These are phyloP conservation scores for Pseudocercospora cruenta DNA, from an alignment of 2,329 filamentous ascomycete genomes.

Conservation along the genomic window DNA sequence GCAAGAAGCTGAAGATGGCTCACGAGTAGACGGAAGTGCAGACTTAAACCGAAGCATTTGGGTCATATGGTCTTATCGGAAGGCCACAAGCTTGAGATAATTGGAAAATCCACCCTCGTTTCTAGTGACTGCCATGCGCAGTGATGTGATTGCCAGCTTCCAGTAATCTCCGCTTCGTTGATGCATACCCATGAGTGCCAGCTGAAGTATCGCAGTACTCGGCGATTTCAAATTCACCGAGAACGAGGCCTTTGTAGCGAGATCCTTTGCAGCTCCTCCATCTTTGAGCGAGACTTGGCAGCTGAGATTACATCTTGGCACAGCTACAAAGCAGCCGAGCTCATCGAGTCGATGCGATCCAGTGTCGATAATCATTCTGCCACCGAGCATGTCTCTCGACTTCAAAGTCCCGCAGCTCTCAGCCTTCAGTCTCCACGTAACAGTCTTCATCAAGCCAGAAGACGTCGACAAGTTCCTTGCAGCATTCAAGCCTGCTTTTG, in stretches of 20 bases:
- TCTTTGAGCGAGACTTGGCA: neutral
- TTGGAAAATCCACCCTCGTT: too few relatives aligned
- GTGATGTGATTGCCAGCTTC: neutral
- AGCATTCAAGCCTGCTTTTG: constrained; percentile 26
- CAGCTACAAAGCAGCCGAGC: too few relatives aligned
- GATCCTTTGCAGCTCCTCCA: neutral
- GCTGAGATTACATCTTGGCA: too few relatives aligned
- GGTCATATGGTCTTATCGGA: too few relatives aligned
- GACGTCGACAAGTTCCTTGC: constrained; percentile 20
- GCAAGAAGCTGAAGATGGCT: too few relatives aligned
- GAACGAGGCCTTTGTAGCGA: neutral
- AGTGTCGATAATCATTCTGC: neutral
- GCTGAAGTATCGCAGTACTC: neutral
- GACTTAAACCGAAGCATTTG: too few relatives aligned
- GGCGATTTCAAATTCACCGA: neutral
- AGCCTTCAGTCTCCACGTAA: constrained; percentile 24
- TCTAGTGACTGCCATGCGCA: too few relatives aligned
- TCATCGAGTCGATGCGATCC: too few relatives aligned
- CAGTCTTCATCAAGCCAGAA: constrained; percentile 21
- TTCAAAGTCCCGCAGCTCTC: constrained; percentile 9
- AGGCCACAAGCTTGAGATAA: neutral
- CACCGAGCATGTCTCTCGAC: neutral
- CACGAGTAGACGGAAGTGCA: too few relatives aligned
- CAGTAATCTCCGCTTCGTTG: neutral
- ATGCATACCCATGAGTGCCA: neutral